Conservation (phyloP, 208 protist genomes). For the Leishmania amazonensis region DNA sequence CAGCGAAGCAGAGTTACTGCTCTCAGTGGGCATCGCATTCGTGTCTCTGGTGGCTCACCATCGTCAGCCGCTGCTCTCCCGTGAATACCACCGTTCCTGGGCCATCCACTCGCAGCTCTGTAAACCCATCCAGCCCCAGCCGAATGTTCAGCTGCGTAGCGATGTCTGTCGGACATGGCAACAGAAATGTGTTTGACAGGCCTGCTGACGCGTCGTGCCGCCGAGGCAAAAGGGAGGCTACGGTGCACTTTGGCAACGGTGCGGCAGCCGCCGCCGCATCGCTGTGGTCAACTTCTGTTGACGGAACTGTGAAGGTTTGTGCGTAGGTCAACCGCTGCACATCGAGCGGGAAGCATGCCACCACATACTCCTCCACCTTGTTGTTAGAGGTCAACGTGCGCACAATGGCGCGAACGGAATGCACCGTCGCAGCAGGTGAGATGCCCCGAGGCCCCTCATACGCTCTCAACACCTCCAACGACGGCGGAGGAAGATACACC, state of each 20-base stretch:
- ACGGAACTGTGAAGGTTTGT: conserved; percentile 6
- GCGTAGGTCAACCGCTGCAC: conserved; percentile 23
- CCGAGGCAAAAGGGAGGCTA: conserved; percentile 6
- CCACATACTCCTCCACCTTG: conserved; percentile 49
- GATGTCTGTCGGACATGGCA: conserved; percentile 50
- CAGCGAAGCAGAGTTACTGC: neutral
- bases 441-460: conserved; percentile 33
- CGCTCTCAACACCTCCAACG: conserved; percentile 30
- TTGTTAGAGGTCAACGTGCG: conserved; percentile 46
- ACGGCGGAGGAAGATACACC: conserved; percentile 70
- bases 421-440: neutral
- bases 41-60: conserved; percentile 8
- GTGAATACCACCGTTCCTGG: conserved; percentile 75
- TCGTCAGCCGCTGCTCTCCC: conserved; percentile 59
- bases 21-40: neutral
- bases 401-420: conserved; percentile 54
- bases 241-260: neutral
- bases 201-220: conserved; percentile 4
- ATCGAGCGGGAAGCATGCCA: conserved; percentile 59
- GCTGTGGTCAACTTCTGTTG: neutral
- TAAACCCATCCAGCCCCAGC: conserved; percentile 77
- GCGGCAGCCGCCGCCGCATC: neutral
- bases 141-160: conserved; percentile 54
- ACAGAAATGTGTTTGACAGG: neutral
- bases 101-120: conserved; percentile 66